These are phyloP conservation scores for Mycena chlorophos DNA, from an alignment of 768 basidiomycete genomes.

Conservation along the genomic window DNA sequence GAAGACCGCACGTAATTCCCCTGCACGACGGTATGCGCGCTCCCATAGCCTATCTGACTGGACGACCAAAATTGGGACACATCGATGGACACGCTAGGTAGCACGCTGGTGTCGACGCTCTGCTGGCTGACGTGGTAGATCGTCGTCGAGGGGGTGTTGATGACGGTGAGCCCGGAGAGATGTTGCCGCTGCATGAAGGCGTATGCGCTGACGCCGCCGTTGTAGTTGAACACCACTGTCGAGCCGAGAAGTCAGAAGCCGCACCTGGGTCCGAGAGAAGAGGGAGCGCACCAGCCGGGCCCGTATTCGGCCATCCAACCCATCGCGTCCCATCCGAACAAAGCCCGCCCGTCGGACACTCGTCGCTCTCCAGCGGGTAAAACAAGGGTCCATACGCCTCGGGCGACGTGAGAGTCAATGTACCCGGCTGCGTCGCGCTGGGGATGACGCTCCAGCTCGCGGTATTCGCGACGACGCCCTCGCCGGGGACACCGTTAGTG, in stretches of 20 bases:
- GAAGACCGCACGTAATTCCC: conserved; percentile 12
- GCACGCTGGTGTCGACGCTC: neutral
- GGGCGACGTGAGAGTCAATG: conserved; percentile 6
- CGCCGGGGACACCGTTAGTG: neutral
- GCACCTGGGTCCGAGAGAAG: no score
- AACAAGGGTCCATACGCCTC: conserved; percentile 9
- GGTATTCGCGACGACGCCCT: conserved; percentile 8
- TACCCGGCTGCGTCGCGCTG: neutral
- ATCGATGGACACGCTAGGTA: conserved; percentile 6
- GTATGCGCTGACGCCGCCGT: conserved; percentile 6
- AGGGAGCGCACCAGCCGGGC: conserved; percentile 10
- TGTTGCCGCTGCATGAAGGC: conserved; percentile 11
- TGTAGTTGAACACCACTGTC: conserved; percentile 2
- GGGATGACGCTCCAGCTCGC: conserved; percentile 10
- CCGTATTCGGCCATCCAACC: conserved; percentile 20
- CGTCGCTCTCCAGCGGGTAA: conserved; percentile 15
- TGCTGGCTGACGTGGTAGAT: conserved; percentile 15
- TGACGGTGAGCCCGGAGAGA: conserved; percentile 6
- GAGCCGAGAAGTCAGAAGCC: no score
- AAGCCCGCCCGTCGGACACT: conserved; percentile 7
- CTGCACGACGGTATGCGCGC: conserved; percentile 7
- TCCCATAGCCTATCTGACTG: conserved; percentile 17
- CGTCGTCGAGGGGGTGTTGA: conserved; percentile 6
- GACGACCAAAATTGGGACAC: conserved; percentile 9
- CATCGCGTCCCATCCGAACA: conserved; percentile 17